Conservation (phyloP, 805 yeast genomes). For the Lipomyces yamanashiensis region DNA sequence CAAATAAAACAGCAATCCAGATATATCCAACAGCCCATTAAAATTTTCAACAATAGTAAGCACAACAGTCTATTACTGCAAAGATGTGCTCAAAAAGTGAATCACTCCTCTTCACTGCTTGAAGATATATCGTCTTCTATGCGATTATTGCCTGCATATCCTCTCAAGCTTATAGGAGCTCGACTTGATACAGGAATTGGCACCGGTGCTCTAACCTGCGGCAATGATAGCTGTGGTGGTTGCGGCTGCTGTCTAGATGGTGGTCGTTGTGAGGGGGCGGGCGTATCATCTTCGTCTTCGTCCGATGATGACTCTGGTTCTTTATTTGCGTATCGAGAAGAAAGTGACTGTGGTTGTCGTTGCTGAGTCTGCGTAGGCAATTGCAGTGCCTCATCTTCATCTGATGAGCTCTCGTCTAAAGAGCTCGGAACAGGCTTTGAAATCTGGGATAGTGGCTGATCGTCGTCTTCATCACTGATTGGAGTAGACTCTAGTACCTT, state of each 20-base stretch:
- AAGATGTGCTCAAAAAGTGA: not conserved
- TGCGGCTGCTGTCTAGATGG: not conserved
- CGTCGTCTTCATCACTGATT: constrained; percentile 17
- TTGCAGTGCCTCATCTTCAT: constrained; percentile 26
- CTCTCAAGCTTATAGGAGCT: constrained; percentile 39
- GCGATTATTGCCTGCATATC: constrained; percentile 33
- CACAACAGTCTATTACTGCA: not conserved
- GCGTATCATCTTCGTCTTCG: constrained; percentile 20
- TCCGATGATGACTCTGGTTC: constrained; percentile 31
- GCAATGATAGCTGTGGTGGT: not conserved
- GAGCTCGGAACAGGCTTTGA: constrained; percentile 1
- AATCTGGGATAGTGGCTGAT: constrained; percentile 2
- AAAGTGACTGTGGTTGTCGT: constrained; percentile 7
- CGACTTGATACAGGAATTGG: constrained; percentile 6
- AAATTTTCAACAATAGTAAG: not conserved
- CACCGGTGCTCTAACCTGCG: constrained; percentile 6
- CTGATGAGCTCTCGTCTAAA: constrained; percentile 14
- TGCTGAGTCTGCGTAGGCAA: constrained; percentile 3
- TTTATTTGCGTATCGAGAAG: constrained; percentile 3
- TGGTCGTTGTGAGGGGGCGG: not conserved
- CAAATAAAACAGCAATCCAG: not conserved
- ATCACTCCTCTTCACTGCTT: constrained; percentile 38
- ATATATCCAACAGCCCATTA: no score
- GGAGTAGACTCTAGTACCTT: constrained; percentile 1
- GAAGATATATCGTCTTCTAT: constrained; percentile 37